Evolutionary conservation across 108 stramenopile species (phyloP).

Genomic region (Cylindrotheca closterium): DNA sequence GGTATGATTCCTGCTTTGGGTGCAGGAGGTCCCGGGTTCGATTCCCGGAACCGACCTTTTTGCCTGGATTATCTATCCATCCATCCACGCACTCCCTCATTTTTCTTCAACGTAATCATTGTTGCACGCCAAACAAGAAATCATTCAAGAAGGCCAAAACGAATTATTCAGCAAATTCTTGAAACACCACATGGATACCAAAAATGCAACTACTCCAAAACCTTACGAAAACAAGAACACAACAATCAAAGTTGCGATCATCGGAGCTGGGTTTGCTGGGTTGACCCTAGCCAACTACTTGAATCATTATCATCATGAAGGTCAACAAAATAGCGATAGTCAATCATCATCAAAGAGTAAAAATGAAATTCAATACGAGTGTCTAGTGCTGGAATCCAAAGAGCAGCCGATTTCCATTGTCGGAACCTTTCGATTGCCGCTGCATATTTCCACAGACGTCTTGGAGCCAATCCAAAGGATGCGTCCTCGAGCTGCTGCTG

Average conservation of each 20-base stretch:
- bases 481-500: not conserved
- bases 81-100: too few relatives aligned
- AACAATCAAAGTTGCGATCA: slow-evolving; percentile 16
- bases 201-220: too few relatives aligned
- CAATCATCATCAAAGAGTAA: not conserved
- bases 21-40: slow-evolving; percentile 84
- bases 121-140: too few relatives aligned
- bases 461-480: slow-evolving; percentile 9
- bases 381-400: slow-evolving; percentile 21
- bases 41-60: slow-evolving; percentile 44
- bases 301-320: not conserved
- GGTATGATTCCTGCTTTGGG: slow-evolving; percentile 95
- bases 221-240: too few relatives aligned
- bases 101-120: too few relatives aligned
- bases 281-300: slow-evolving; percentile 23
- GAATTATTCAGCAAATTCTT: too few relatives aligned
- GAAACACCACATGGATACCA: too few relatives aligned
- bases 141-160: too few relatives aligned
- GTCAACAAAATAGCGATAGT: not conserved
- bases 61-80: too few relatives aligned
- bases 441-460: not conserved
- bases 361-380: not conserved
- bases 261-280: slow-evolving; percentile 29
- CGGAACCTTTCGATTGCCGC: slow-evolving; percentile 16
- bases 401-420: slow-evolving; percentile 18